Conservation (phyloP, 2,329 filamentous ascomycete genomes). For the Didymella lethalis region DNA sequence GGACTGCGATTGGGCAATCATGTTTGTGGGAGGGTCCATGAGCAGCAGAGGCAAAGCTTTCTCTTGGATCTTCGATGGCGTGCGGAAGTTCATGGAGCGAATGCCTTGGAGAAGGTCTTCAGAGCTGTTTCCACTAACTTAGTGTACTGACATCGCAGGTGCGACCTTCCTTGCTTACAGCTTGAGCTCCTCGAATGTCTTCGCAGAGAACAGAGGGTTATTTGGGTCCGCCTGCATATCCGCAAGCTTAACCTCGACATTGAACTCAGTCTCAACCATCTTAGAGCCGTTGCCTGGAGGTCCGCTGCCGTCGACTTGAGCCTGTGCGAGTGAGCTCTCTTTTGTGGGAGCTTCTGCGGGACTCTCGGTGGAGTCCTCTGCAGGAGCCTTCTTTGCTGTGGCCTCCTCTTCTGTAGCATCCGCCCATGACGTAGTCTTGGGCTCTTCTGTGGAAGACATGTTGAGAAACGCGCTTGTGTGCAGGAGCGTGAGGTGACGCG, state of each 20-base stretch:
- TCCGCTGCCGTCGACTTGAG: constrained; percentile 58
- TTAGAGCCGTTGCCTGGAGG: constrained; percentile 51
- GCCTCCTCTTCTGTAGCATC: background rate
- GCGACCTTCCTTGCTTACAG: constrained; percentile 63
- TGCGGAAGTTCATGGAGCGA: constrained; percentile 86
- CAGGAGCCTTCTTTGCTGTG: constrained; percentile 6
- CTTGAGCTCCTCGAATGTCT: constrained; percentile 83
- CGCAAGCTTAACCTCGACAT: constrained; percentile 91
- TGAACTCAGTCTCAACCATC: constrained; percentile 76
- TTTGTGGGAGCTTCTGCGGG: background rate
- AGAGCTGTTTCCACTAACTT: constrained; percentile 24
- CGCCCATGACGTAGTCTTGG: constrained; percentile 11
- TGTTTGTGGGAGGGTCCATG: constrained; percentile 83
- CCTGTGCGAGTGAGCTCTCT: constrained; percentile 27
- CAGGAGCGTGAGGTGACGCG: constrained; percentile 19
- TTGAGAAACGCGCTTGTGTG: constrained; percentile 4
- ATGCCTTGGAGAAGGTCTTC: constrained; percentile 66
- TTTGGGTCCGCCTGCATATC: constrained; percentile 86
- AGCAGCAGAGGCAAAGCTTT: constrained; percentile 90
- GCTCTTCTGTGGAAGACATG: constrained; percentile 30
- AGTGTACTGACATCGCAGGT: constrained; percentile 12
- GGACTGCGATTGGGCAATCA: constrained; percentile 99
- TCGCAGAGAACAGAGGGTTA: constrained; percentile 86
- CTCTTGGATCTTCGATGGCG: constrained; percentile 98
- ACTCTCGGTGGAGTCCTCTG: constrained; percentile 2